phyloP scores from a whole-genome alignment of 805 yeast genomes.

The Candida tammaniensis region DNA sequence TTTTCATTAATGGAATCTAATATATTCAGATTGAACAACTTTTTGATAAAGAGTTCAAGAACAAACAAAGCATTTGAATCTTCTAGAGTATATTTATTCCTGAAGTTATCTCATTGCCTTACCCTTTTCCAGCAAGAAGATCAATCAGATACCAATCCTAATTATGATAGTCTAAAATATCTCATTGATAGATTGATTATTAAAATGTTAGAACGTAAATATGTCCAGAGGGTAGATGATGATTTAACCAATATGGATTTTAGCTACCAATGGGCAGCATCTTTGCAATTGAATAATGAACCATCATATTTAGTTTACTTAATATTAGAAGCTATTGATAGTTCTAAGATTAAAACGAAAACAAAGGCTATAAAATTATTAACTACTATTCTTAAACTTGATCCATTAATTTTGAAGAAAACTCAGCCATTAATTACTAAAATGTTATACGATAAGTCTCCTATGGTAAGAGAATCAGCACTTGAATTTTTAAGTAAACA shows the following conservation, averaged over 20 bases:
- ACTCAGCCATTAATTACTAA: conserved; percentile 52
- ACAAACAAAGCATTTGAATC: not conserved
- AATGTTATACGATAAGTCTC: conserved; percentile 57
- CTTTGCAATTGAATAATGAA: not conserved
- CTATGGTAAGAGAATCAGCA: conserved; percentile 74
- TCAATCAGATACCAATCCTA: no score
- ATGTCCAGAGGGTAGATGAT: no score
- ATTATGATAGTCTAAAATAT: not conserved
- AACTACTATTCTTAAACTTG: conserved; percentile 51
- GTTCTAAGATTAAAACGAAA: conserved; percentile 27
- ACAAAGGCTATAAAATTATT: conserved; percentile 66
- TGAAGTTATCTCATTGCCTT: not conserved
- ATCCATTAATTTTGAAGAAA: conserved; percentile 48
- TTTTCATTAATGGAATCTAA: not conserved
- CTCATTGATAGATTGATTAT: not conserved
- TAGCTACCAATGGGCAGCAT: not conserved
- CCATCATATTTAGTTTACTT: not conserved
- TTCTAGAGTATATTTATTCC: not conserved
- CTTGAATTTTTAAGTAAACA: conserved; percentile 60
- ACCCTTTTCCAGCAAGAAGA: not conserved
- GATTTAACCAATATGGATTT: not conserved
- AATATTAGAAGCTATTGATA: conserved; percentile 19
- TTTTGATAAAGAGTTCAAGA: not conserved
- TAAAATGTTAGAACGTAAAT: not conserved
- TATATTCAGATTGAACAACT: not conserved